Percentiles rank a stretch among this genome's conserved stretches.
Conservation (phyloP, 257 asterid genomes). For the Cynanchum wilfordii region DNA sequence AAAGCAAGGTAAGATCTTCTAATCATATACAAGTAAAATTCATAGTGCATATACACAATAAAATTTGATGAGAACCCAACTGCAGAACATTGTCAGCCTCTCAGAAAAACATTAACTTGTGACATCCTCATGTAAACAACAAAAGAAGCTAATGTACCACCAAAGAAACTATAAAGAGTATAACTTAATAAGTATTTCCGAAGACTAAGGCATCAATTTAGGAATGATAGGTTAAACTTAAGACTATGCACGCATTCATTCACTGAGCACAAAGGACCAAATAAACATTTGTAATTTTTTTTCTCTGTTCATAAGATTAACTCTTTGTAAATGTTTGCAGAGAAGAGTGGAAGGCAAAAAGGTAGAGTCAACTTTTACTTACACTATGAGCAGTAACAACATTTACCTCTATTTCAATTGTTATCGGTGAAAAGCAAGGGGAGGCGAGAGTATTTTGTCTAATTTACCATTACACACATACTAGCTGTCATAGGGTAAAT, state of each 20-base stretch:
- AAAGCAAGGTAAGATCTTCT: neutral
- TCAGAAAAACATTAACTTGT: neutral
- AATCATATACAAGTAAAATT: neutral
- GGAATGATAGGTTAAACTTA: neutral
- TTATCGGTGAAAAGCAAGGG: no score
- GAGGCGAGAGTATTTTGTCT: no score
- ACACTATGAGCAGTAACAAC: no score
- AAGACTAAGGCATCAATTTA: neutral
- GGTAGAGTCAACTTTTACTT: no score
- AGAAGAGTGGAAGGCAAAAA: no score
- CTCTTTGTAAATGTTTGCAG: no score
- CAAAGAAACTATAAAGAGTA: neutral
- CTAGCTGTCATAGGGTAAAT: no score
- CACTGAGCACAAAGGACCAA: neutral
- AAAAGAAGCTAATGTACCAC: neutral
- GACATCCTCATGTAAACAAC: neutral
- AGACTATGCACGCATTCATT: neutral
- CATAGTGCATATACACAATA: neutral
- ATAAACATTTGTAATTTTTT: neutral
- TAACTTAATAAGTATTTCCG: neutral
- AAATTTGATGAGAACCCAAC: neutral
- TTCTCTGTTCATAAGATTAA: neutral
- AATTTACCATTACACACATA: no score
- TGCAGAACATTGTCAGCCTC: neutral
- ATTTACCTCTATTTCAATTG: no score